A percentile compares a stretch with the other conserved stretches of the same genome.
phyloP scores from a whole-genome alignment of 1,139 yeast species.

The Zygosaccharomyces pseudobailii region DNA sequence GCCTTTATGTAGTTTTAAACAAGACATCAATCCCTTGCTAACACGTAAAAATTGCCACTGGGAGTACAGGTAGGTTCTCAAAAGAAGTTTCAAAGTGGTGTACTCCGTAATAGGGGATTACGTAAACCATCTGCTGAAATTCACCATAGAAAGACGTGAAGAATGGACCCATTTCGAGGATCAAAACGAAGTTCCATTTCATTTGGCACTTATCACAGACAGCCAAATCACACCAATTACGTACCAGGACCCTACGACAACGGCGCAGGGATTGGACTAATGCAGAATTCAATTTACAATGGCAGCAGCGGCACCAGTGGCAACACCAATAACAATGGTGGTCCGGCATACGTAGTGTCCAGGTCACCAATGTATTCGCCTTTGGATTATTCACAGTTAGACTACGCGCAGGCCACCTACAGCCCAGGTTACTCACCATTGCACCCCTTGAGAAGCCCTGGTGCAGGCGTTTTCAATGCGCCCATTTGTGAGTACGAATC shows the following conservation, averaged over 20 bases:
- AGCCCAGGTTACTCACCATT: conserved; percentile 18
- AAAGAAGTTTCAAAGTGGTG: not conserved
- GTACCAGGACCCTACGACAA: conserved; percentile 13
- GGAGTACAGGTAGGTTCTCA: not conserved
- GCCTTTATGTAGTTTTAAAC: not conserved
- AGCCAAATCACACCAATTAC: conserved; percentile 15
- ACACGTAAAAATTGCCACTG: not conserved
- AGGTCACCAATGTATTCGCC: conserved; percentile 32
- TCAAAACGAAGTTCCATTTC: conserved; percentile 31
- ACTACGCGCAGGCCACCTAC: conserved; percentile 14
- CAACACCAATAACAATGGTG: conserved; percentile 4
- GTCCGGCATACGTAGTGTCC: conserved; percentile 11
- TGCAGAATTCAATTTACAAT: conserved; percentile 1
- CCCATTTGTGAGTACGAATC: conserved; percentile 28
- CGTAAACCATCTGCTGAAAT: not conserved
- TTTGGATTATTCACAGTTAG: conserved; percentile 21
- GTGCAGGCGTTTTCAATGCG: conserved; percentile 5
- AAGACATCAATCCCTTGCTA: not conserved
- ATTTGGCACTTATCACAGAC: conserved; percentile 30
- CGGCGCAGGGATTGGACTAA: conserved; percentile 1
- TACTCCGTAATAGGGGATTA: not conserved
- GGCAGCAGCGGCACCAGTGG: conserved; percentile 2
- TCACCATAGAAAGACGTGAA: not conserved
- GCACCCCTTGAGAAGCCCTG: conserved; percentile 18
- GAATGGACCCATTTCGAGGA: conserved; percentile 27